phyloP scores from a whole-genome alignment of 2,329 filamentous ascomycete species.

The Periconia digitata region DNA sequence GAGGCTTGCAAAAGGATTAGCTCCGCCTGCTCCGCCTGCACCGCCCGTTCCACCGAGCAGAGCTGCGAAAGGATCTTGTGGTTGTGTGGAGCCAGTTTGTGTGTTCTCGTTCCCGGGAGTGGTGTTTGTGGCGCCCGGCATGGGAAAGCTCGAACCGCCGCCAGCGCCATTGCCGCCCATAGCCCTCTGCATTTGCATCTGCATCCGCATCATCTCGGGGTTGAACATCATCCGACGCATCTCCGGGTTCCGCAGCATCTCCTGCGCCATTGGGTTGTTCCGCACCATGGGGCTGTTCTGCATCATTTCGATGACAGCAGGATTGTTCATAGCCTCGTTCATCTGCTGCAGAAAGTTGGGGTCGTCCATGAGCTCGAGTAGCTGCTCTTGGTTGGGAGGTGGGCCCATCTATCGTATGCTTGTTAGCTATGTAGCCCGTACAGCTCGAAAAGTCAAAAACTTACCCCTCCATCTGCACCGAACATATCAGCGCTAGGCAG shows the following conservation, averaged over 20 bases:
- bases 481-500: slow-evolving; percentile 87
- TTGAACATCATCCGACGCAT: slow-evolving; percentile 93
- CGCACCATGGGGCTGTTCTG: slow-evolving; percentile 67
- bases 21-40: slow-evolving; percentile 33
- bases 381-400: slow-evolving; percentile 75
- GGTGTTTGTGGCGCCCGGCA: slow-evolving; percentile 87
- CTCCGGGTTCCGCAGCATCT: slow-evolving; percentile 84
- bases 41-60: slow-evolving; percentile 31
- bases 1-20: slow-evolving; percentile 40
- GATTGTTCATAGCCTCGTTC: slow-evolving; percentile 94
- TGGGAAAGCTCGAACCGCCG: slow-evolving; percentile 69
- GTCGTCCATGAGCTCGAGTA: slow-evolving; percentile 84
- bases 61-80: slow-evolving; percentile 52
- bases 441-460: slow-evolving; percentile 42
- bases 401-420: slow-evolving; percentile 84
- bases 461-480: slow-evolving; percentile 89
- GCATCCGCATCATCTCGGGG: slow-evolving; percentile 78
- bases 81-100: slow-evolving; percentile 31
- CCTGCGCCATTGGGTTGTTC: slow-evolving; percentile 82
- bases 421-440: slow-evolving; percentile 18
- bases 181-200: slow-evolving; percentile 75
- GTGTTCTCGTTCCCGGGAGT: slow-evolving; percentile 58
- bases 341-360: slow-evolving; percentile 84
- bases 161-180: slow-evolving; percentile 55
- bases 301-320: slow-evolving; percentile 86